Conservation (phyloP, 805 yeast species). For the Ascoidea asiatica region DNA sequence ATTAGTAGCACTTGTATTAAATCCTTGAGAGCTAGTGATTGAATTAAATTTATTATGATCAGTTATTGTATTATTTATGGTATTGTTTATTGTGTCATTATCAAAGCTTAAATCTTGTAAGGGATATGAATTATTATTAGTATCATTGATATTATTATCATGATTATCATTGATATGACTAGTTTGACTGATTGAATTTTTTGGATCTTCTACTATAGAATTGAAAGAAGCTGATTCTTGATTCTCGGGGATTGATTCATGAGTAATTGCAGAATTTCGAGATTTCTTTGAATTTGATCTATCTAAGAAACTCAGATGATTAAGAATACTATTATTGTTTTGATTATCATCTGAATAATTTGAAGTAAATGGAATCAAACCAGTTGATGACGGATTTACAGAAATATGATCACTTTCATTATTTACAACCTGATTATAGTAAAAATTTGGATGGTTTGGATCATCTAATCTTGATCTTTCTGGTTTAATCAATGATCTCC, state of each 20-base stretch:
- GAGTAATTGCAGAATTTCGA: conserved; percentile 2
- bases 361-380: conserved; percentile 5
- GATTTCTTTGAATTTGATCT: not conserved
- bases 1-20: no score
- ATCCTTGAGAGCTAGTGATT: no score
- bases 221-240: conserved; percentile 9
- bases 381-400: conserved; percentile 40
- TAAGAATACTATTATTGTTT: conserved; percentile 35
- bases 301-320: conserved; percentile 5
- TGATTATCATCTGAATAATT: conserved; percentile 33
- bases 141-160: not conserved
- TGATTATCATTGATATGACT: conserved; percentile 1
- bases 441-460: conserved; percentile 62
- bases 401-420: conserved; percentile 48
- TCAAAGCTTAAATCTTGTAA: conserved; percentile 12
- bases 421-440: conserved; percentile 62
- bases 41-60: no score
- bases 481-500: conserved; percentile 69
- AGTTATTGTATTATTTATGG: not conserved
- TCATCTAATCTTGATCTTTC: conserved; percentile 60
- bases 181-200: not conserved
- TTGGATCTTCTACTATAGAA: conserved; percentile 3
- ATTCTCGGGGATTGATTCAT: conserved; percentile 1
- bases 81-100: conserved; percentile 2
- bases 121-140: conserved; percentile 11